Percentiles rank a stretch among this genome's conserved stretches.
These are phyloP conservation scores for Dillenia suffruticosa DNA, from an alignment of 164 flowering plant species.

Conservation along the genomic window DNA sequence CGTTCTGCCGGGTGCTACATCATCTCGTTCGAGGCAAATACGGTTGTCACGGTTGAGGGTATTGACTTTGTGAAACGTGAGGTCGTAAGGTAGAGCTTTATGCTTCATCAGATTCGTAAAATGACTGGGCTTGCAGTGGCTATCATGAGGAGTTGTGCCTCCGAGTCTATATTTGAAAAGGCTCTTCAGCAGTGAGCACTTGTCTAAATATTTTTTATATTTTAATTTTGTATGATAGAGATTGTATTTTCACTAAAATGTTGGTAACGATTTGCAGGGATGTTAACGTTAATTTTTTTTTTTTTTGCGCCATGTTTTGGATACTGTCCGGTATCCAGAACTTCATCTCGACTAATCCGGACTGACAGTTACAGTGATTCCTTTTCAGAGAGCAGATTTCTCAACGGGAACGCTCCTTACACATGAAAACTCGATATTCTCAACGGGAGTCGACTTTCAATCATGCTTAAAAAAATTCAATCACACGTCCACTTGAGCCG, in stretches of 20 bases:
- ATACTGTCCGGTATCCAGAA: too few species aligned
- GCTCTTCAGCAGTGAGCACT: slow-evolving; percentile 65
- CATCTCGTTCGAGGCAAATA: slow-evolving; percentile 68
- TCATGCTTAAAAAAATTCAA: too few species aligned
- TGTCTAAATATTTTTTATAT: neutral
- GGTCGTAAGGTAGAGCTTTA: slow-evolving; percentile 98
- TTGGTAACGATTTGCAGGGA: slow-evolving; percentile 43
- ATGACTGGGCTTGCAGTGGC: slow-evolving; percentile 95
- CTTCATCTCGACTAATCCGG: too few species aligned
- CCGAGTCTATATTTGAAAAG: slow-evolving; percentile 59
- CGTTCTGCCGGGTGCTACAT: slow-evolving; percentile 79
- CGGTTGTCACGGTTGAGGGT: slow-evolving; percentile 55
- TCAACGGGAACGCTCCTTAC: too few species aligned
- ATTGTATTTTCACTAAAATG: slow-evolving; percentile 1
- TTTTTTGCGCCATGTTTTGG: too few species aligned
- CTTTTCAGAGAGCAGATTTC: too few species aligned
- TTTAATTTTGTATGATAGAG: neutral
- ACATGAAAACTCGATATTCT: too few species aligned
- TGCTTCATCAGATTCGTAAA: slow-evolving; percentile 98
- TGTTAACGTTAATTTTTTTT: too few species aligned
- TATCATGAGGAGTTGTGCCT: slow-evolving; percentile 73
- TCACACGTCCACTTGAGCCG: too few species aligned
- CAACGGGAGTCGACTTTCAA: too few species aligned
- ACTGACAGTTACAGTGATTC: too few species aligned
- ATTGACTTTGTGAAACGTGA: slow-evolving; percentile 93